A percentile compares a stretch with the other conserved stretches of the same genome.
These are phyloP conservation scores for Calonectria naviculata DNA, from an alignment of 2,329 filamentous ascomycete genomes.

Conservation along the genomic window DNA sequence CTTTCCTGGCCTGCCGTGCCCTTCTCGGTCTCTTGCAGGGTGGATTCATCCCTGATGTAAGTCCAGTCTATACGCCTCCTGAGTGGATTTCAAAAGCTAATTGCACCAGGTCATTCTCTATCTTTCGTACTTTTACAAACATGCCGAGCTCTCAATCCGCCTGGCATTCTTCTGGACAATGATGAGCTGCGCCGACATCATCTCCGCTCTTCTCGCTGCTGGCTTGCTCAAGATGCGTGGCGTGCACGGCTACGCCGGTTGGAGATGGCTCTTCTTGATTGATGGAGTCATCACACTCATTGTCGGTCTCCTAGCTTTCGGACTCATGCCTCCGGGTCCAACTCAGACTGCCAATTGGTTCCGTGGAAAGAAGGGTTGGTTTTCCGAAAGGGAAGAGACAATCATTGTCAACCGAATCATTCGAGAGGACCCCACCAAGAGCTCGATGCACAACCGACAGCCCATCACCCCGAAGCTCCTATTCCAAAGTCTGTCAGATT, in stretches of 20 bases:
- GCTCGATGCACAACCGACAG: constrained; percentile 70
- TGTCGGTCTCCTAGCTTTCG: constrained; percentile 64
- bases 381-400: constrained; percentile 66
- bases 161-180: constrained; percentile 55
- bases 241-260: constrained; percentile 47
- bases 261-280: constrained; percentile 65
- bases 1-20: constrained; percentile 17
- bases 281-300: constrained; percentile 59
- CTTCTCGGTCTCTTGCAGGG: constrained; percentile 18
- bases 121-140: constrained; percentile 75
- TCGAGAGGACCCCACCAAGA: constrained; percentile 70
- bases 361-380: constrained; percentile 65
- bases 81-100: not conserved
- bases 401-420: constrained; percentile 70
- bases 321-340: constrained; percentile 61
- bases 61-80: not conserved
- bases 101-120: constrained; percentile 61
- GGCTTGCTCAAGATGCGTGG: constrained; percentile 55
- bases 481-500: constrained; percentile 65
- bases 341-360: constrained; percentile 24
- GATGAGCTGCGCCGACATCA: constrained; percentile 52
- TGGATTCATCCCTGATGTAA: constrained; percentile 18
- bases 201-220: constrained; percentile 51
- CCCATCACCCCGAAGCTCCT: constrained; percentile 61
- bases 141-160: constrained; percentile 37